Evolutionary conservation across 2,329 filamentous ascomycete species (phyloP).

Genomic region (Mycocentrospora acerina): DNA sequence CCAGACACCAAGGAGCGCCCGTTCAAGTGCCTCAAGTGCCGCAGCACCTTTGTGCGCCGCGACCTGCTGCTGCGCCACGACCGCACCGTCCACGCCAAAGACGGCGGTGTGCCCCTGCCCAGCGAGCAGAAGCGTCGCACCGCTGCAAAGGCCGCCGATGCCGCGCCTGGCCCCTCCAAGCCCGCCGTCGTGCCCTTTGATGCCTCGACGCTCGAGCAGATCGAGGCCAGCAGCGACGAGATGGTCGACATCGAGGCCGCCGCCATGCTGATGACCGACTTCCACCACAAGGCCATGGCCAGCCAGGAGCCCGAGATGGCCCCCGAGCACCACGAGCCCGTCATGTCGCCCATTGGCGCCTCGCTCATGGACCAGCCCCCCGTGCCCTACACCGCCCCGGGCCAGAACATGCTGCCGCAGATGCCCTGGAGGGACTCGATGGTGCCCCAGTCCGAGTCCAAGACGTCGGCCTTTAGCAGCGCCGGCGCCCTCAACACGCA

Average conservation of each 20-base stretch:
- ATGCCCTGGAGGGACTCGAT: constrained; percentile 93
- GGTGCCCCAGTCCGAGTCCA: constrained; percentile 72
- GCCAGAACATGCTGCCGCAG: constrained; percentile 78
- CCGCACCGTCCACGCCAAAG: constrained; percentile 96
- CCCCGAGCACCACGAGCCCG: constrained; percentile 59
- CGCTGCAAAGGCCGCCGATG: constrained; percentile 63
- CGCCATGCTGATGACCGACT: constrained; percentile 97
- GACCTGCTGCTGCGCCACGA: constrained; percentile 96
- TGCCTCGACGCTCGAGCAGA: constrained; percentile 83
- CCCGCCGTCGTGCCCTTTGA: constrained; percentile 72
- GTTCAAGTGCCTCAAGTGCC: constrained; percentile 98
- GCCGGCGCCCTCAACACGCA: constrained; percentile 60
- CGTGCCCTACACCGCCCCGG: constrained; percentile 67
- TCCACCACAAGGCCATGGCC: constrained; percentile 92
- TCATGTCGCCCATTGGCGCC: constrained; percentile 71
- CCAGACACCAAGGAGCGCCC: constrained; percentile 97
- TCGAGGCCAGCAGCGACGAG: constrained; percentile 85
- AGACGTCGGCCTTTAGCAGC: constrained; percentile 61
- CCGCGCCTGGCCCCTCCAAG: constrained; percentile 67
- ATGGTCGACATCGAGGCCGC: constrained; percentile 96
- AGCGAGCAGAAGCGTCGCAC: constrained; percentile 89
- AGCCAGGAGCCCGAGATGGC: constrained; percentile 62
- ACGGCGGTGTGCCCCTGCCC: constrained; percentile 89
- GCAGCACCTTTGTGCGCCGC: constrained; percentile 96
- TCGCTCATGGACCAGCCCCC: constrained; percentile 75